Conservation (phyloP, 768 basidiomycete genomes). For the Rhodotorula babjevae region DNA sequence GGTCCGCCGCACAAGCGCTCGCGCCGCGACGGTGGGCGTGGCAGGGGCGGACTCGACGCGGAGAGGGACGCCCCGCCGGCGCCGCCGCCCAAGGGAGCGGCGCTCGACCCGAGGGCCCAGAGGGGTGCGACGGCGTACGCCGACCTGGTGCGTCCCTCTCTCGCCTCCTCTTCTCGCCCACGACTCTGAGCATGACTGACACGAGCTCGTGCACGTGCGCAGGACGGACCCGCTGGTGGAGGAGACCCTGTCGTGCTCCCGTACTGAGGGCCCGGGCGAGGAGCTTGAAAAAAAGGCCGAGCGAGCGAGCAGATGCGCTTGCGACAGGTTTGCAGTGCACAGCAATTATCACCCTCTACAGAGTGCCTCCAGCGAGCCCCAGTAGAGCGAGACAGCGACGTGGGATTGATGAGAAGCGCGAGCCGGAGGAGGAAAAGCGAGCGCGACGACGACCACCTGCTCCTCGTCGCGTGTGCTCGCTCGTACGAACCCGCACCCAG, state of each 20-base stretch:
- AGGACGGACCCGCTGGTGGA: conserved; percentile 18
- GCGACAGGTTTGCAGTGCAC: too few relatives aligned
- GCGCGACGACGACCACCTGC: neutral
- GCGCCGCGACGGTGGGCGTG: neutral
- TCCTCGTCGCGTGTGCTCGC: neutral
- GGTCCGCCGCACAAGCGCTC: conserved; percentile 11
- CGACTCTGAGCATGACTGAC: neutral
- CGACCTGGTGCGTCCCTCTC: conserved; percentile 23
- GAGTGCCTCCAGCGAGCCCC: too few relatives aligned
- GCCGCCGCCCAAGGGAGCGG: conserved; percentile 29
- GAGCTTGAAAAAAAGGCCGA: neutral
- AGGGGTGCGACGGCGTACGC: conserved; percentile 27
- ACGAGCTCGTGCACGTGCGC: neutral
- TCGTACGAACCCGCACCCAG: neutral
- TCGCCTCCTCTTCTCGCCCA: too few relatives aligned
- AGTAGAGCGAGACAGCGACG: neutral
- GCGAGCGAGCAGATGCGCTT: neutral
- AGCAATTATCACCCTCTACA: neutral
- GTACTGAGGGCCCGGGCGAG: conserved; percentile 4
- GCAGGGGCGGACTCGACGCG: neutral
- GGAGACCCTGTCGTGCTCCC: conserved; percentile 7
- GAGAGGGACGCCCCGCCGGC: conserved; percentile 19
- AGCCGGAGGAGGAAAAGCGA: neutral
- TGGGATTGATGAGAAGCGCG: too few relatives aligned
- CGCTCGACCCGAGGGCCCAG: conserved; percentile 29